Base-by-base conservation (phyloP, 1,284 basidiomycete genomes). In the Inonotus obliquus region DNA sequence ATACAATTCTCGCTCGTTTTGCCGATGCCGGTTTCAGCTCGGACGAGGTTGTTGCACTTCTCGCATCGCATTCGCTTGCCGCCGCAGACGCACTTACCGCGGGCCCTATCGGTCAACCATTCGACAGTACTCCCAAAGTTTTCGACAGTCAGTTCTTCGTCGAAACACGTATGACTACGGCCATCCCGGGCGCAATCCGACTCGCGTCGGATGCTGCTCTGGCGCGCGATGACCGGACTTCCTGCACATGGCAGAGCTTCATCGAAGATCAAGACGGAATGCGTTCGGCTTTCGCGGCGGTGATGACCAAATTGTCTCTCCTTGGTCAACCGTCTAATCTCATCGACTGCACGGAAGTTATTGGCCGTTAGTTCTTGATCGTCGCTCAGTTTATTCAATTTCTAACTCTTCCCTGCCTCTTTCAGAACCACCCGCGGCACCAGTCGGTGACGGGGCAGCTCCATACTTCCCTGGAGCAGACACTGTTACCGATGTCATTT, bases 91-190 rank as follows among this genome's bases (percentile, higher is more conserved):
- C 67, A 41, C 65, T 75, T 19, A 70, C 73, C 57, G 60, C 68
- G 13, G 67, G 67, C 23, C 68, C 71, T 59, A 66, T 65, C 44
- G 66, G 74, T 13, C 72, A 74, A 5, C 76, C 77, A 4, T 75
- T 78, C 63, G 76, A 77, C 67, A 74, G 75, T 0, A 77, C 75
- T 4, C 76, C 76, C 0, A 65, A 61, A 5, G 59, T 70, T 19
- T 75, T 77, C 55, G 75, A 77, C 64, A 73, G 71, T n/a, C 76
- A 76, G 62, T 67, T 77, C 65, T 77, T 75, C 68, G 68, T 77
- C 32, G 75, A 77, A 63, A 73, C 73, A 13, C 71, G 71, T 61
- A 68, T 77, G 14, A 67, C 69, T 35, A 73, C 35, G 14, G 29
- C 51, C 10, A 44, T 63, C 17, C 25, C 39, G 11, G 75, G 76